These are phyloP conservation scores for Blastomyces silverae DNA, from an alignment of 2,329 filamentous ascomycete species.

Conservation along the genomic window DNA sequence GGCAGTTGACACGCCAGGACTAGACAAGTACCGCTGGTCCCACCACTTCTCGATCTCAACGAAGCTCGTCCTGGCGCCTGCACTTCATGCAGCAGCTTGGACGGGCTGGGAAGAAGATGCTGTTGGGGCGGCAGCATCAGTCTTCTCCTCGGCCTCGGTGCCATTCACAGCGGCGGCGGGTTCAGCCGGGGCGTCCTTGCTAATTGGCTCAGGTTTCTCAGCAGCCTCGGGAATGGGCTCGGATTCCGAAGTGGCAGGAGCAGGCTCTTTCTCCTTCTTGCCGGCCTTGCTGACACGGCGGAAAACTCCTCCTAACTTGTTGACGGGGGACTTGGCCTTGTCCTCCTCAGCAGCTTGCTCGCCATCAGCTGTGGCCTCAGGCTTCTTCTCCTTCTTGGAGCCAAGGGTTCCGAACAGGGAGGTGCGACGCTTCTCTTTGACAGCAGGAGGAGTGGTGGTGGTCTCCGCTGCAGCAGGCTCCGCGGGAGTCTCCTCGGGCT, in stretches of 20 bases:
- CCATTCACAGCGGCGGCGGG: constrained; percentile 26
- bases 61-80: constrained; percentile 28
- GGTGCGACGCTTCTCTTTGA: constrained; percentile 46
- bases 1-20: constrained; percentile 24
- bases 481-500: constrained; percentile 23
- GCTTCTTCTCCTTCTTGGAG: constrained; percentile 48
- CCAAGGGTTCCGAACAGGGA: constrained; percentile 51
- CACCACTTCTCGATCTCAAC: constrained; percentile 41
- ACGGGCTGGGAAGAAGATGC: constrained; percentile 35
- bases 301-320: constrained; percentile 44
- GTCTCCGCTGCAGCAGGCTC: constrained; percentile 26
- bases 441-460: constrained; percentile 41
- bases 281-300: constrained; percentile 45
- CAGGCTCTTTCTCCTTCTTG: constrained; percentile 37
- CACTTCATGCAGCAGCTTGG: constrained; percentile 41
- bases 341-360: constrained; percentile 41
- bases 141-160: constrained; percentile 24
- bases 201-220: constrained; percentile 26
- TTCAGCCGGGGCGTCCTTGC: constrained; percentile 26
- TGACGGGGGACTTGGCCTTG: constrained; percentile 34
- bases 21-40: constrained; percentile 32
- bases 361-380: constrained; percentile 43
- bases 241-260: constrained; percentile 26
- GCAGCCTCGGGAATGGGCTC: constrained; percentile 26
- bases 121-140: constrained; percentile 28